Conservation (phyloP, 2,329 filamentous ascomycete genomes). For the Fusarium chaquense region DNA sequence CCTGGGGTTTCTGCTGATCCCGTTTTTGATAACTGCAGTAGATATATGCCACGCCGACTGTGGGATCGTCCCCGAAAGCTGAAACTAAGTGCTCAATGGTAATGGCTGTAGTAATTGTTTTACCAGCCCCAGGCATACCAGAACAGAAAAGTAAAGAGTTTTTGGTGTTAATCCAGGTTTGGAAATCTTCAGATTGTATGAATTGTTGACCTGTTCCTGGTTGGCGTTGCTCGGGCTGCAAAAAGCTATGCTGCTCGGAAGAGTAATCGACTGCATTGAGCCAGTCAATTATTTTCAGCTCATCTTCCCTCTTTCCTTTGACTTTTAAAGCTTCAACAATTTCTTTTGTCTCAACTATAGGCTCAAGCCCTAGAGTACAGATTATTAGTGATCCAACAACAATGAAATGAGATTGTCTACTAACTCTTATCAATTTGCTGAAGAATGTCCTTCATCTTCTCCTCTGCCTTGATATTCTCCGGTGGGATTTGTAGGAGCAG, state of each 20-base stretch:
- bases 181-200: not conserved
- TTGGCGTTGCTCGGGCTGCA: not conserved
- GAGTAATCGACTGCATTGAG: not conserved
- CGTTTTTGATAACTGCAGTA: not conserved
- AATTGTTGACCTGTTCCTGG: not conserved
- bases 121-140: not conserved
- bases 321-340: fast-evolving
- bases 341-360: not conserved
- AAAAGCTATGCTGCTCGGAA: not conserved
- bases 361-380: not conserved
- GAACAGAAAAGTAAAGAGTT: not conserved
- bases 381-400: fast-evolving
- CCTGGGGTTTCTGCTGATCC: not conserved
- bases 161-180: not conserved
- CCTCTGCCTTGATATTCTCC: fast-evolving
- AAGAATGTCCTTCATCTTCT: not conserved
- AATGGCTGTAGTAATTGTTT: not conserved
- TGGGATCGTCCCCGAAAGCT: fast-evolving
- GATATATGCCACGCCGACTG: not conserved
- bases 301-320: not conserved
- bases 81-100: not conserved
- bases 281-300: not conserved
- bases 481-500: not conserved
- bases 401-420: not conserved
- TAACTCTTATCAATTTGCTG: not conserved